Evolutionary conservation across 768 basidiomycete species (phyloP).

Genomic region (Lyophyllum shimeji): DNA sequence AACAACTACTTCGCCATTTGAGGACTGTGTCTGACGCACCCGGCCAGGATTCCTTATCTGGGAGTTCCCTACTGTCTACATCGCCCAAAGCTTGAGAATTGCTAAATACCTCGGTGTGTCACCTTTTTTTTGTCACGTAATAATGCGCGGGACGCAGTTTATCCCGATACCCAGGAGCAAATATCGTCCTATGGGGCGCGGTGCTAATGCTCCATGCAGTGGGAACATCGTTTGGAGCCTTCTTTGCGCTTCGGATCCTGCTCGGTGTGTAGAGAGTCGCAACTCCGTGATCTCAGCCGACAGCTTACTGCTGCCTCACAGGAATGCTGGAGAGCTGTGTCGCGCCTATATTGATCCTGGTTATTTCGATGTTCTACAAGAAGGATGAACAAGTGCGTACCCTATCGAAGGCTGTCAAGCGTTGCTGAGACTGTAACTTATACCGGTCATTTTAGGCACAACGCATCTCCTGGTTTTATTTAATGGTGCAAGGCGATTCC

Average conservation of each 20-base stretch:
- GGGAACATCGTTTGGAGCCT: slow-evolving; percentile 55
- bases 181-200: slow-evolving; percentile 60
- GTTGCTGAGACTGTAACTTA: not conserved
- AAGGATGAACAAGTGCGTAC: slow-evolving; percentile 56
- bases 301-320: slow-evolving; percentile 17
- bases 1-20: not conserved
- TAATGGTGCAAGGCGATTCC: slow-evolving; percentile 44
- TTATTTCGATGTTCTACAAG: slow-evolving; percentile 69
- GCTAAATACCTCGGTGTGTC: slow-evolving; percentile 61
- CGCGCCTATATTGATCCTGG: slow-evolving; percentile 58
- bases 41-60: slow-evolving; percentile 51
- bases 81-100: slow-evolving; percentile 57
- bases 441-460: slow-evolving; percentile 36
- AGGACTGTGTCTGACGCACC: not conserved
- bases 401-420: not conserved
- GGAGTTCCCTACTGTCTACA: slow-evolving; percentile 68
- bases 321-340: slow-evolving; percentile 72
- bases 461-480: slow-evolving; percentile 65
- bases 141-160: not conserved
- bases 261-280: slow-evolving; percentile 39
- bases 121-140: not conserved
- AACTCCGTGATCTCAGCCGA: not conserved
- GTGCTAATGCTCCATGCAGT: slow-evolving; percentile 62
- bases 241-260: slow-evolving; percentile 62
- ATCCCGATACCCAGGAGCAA: slow-evolving; percentile 35